Evolutionary conservation across 2,329 filamentous ascomycete genomes (phyloP), one percentile per base, ranked within the genome.

Genomic region (Tolypocladium nubicola): DNA sequence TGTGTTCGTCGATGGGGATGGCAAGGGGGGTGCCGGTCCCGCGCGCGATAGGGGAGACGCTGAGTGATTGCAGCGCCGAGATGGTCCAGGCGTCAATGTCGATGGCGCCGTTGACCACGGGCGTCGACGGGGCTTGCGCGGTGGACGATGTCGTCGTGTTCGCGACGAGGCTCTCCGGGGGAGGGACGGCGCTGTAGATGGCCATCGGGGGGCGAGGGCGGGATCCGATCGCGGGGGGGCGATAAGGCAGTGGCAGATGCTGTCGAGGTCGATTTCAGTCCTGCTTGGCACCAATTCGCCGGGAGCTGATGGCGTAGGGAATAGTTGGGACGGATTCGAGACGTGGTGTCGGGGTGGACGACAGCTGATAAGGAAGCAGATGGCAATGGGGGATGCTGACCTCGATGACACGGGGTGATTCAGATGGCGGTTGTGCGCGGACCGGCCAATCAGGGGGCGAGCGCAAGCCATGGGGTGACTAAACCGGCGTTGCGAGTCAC

Each of bases 1-100:
- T 61, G 54, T 63, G 62, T 40, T 84, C 82, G 70, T 95, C 89
- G 56, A 96, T 82, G 2, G 89, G 86, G 62, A 96, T 94, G 53
- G 85, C 79, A 56, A 96, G 79, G 5, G 85, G 79, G 35, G 81
- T 79, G 52, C 83, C 81, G 3, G 82, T 82, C 56, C 84, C 85
- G 53, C 79, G 77, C n/a, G 79, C 78, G 33, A 76, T 66, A 11
- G 82, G 76, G 0, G 82, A 79, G 47, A 86, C 73, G 66, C 73
- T 79, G 50, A 81, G 78, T 50, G 77, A 79, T 64, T 80, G 74
- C 52, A 84, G 76, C 7, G 82, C 80, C 21, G 77, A 78, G 56
- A 81, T 73, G 16, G 85, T 85, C 87, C 87, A 89, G 39, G 84
- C 78, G 60, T 86, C 86, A 59, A 89, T 84, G 60, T 87, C 82